A percentile compares a stretch with the other conserved stretches of the same genome.
Conservation (phyloP, 2,329 filamentous ascomycete species). For the Colletotrichum tanaceti region DNA sequence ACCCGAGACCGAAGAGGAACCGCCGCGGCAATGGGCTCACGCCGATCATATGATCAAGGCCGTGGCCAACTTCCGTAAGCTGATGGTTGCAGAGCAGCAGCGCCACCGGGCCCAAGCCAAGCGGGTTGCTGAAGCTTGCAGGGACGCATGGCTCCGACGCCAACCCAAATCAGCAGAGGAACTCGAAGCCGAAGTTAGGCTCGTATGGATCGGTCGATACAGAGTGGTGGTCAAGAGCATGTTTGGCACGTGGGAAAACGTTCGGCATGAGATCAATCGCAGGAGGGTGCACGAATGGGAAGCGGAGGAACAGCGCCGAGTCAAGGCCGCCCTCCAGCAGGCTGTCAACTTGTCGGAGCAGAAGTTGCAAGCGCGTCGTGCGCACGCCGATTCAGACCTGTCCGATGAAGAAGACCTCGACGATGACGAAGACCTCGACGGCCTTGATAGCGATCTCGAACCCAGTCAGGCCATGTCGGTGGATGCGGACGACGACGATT, state of each 20-base stretch:
- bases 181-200: conserved; percentile 80
- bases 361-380: conserved; percentile 72
- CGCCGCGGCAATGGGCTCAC: conserved; percentile 84
- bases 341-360: conserved; percentile 78
- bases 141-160: conserved; percentile 78
- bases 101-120: conserved; percentile 83
- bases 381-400: conserved; percentile 65
- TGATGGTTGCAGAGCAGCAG: conserved; percentile 83
- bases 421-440: conserved; percentile 56
- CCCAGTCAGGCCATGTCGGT: conserved; percentile 56
- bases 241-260: conserved; percentile 72
- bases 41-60: conserved; percentile 86
- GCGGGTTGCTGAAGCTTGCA: conserved; percentile 80
- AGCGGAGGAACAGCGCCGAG: conserved; percentile 71
- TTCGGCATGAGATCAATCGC: conserved; percentile 70
- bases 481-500: conserved; percentile 54
- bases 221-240: conserved; percentile 73
- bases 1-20: conserved; percentile 78
- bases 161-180: conserved; percentile 84
- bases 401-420: conserved; percentile 59
- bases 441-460: conserved; percentile 50
- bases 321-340: conserved; percentile 77
- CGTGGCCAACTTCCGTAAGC: conserved; percentile 80
- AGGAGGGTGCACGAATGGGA: conserved; percentile 72
- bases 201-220: conserved; percentile 75